Evolutionary conservation across 2,329 filamentous ascomycete genomes (phyloP), one percentile per base, ranked within the genome.

Genomic region (Sporothrix phasma): DNA sequence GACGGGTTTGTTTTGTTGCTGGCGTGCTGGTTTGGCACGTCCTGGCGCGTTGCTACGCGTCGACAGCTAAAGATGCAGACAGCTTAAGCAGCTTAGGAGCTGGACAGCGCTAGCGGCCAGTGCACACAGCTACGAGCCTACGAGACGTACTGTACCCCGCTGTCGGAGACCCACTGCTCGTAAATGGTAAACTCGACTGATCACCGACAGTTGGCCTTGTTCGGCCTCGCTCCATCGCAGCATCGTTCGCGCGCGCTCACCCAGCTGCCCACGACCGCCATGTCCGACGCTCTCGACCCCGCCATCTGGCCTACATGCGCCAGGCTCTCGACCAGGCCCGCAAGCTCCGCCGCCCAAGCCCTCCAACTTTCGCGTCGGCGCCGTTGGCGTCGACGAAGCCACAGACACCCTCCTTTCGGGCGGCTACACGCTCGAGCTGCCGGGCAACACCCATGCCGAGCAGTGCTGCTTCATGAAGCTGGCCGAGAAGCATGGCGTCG

Each of bases 391-490:
- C 22, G 80, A 85, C 76, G 80, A 78, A 41, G 81, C 85, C 69
- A 73, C 76, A 5, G 34, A 47, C 7, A 22, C 15, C 2, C 34
- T 61, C 3, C 34, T 66, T 4, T 51, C 64, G 5, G 45, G 15
- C 5, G 65, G 94, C 63, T 97, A 93, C 77, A 97, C 94, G 0
- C 82, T 97, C 65, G 93, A 99, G 75, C 84, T 92, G 3, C 81
- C 86, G 0, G 94, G 93, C 47, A 99, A 99, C 77, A 97, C 94
- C 0, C 94, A 99, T 72, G 94, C 94, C 3, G 94, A 99, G 73
- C 92, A 99, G 77, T 93, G 88, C 74, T 96, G 91, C 72, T 82
- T 99, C 64, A 76, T 87, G 58, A 97, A 99, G 74, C 81, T 87
- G 15, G 79, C 84, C 1, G 71, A 77, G 56, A 70, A 77, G 67